A percentile compares a stretch with the other conserved stretches of the same genome.
Conservation (phyloP, 2,329 filamentous ascomycete species). For the Diaporthe amygdali region DNA sequence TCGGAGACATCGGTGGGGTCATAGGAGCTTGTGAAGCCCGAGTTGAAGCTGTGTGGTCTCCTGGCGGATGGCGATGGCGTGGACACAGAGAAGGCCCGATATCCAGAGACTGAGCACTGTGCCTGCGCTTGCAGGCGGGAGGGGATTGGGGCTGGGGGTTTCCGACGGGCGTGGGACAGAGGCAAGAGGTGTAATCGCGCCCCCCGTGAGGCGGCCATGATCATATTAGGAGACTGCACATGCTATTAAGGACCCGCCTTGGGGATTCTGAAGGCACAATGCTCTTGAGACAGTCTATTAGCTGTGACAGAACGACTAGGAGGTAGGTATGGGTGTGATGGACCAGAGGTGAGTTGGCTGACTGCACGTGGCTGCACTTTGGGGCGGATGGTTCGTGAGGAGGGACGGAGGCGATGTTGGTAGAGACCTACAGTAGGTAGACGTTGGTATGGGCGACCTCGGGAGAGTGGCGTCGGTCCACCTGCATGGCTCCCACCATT, state of each 20-base stretch:
- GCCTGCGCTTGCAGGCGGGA: not conserved
- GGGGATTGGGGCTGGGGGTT: constrained; percentile 1
- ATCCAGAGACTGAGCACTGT: not conserved
- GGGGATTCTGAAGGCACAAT: not conserved
- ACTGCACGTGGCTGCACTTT: not conserved
- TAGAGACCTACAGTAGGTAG: too few species aligned
- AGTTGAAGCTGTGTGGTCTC: constrained; percentile 56
- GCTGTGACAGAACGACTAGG: not conserved
- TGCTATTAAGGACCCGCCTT: constrained; percentile 12
- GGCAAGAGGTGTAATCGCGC: constrained; percentile 25
- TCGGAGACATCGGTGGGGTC: constrained; percentile 58
- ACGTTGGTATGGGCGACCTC: not conserved
- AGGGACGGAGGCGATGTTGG: not conserved
- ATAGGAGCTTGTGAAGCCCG: constrained; percentile 64
- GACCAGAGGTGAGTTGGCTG: too few species aligned
- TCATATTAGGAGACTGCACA: constrained; percentile 17
- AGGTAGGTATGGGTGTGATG: too few species aligned
- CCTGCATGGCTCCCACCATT: not conserved
- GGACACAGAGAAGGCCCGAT: constrained; percentile 37
- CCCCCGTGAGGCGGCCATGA: constrained; percentile 22
- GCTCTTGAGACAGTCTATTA: not conserved
- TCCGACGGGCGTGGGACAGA: constrained; percentile 22
- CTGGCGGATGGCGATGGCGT: constrained; percentile 36
- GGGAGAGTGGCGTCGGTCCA: not conserved
- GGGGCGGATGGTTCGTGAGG: not conserved